phyloP scores from a whole-genome alignment of 2,329 filamentous ascomycete species.

The Talaromyces islandicus region DNA sequence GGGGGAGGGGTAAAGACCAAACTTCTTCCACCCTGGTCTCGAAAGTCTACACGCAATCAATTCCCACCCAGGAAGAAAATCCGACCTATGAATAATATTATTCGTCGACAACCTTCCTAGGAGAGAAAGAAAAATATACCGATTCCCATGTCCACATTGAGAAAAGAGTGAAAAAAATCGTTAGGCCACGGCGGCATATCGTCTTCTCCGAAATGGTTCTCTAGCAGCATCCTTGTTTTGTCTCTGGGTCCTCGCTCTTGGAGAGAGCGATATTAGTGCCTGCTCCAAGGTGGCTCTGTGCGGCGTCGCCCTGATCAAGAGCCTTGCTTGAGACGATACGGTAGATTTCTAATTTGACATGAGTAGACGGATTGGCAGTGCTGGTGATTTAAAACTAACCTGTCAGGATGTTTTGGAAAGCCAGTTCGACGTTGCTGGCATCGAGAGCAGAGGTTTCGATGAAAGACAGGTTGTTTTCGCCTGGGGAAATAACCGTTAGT shows the following conservation, averaged over 20 bases:
- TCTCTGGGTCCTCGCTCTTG: slow-evolving; percentile 73
- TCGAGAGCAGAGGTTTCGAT: slow-evolving; percentile 99
- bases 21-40: not conserved
- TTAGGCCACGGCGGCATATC: slow-evolving; percentile 15
- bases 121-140: not conserved
- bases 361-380: slow-evolving; percentile 12
- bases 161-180: not conserved
- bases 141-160: not conserved
- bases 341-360: slow-evolving; percentile 78
- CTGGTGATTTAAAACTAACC: slow-evolving; percentile 53
- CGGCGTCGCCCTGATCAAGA: slow-evolving; percentile 79
- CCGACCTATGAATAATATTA: not conserved
- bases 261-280: slow-evolving; percentile 78
- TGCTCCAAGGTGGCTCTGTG: slow-evolving; percentile 71
- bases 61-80: not conserved
- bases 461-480: slow-evolving; percentile 96
- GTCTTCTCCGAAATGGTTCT: slow-evolving; percentile 14
- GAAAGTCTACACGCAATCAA: not conserved
- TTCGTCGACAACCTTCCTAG: not conserved
- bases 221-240: slow-evolving; percentile 53
- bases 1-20: not conserved
- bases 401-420: slow-evolving; percentile 98
- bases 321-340: slow-evolving; percentile 98
- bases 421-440: slow-evolving; percentile 97
- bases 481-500: slow-evolving; percentile 42